Base-by-base conservation (phyloP, 805 yeast genomes). In the Schizosaccharomyces cryophilus region DNA sequence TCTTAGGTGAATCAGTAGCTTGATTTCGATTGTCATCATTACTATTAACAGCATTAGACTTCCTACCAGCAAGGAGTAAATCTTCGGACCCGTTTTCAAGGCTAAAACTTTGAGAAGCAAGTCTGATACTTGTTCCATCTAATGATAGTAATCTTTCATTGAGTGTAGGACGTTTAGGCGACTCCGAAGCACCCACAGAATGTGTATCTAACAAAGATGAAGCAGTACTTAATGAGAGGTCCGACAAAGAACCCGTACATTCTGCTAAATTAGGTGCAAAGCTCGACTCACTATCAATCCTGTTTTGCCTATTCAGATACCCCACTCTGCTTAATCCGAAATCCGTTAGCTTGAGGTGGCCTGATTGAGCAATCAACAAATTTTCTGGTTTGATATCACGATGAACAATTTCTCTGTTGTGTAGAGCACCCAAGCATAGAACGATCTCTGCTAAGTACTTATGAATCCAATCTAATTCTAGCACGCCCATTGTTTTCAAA, bases 321-420 rank as follows among this genome's bases (percentile, higher is more conserved):
- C 99, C 99, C 0, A 96, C 93, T 13, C 98, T 96, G 61, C 47
- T 38, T 35, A 93, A 76, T 0, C 98, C 99, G 74, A 93, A 93
- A 72, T 93, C 98, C 0, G 96, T 89, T 63, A 94, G 73, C 71
- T 93, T 93, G 63, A 93, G 70, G 72, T 93, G 98, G 0, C 99
- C 99, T 42, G 75, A 74, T 61, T 80, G 75, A 69, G 88, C 97
- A 64, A 93, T 88, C 64, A 93, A 74, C 42, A 93, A 71, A 66
- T 93, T 93, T 68, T 93, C 98, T 0, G 98, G 98, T 69, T 93
- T 93, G 68, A 93, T 74, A 71, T 93, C 99, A 67, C 66, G 82
- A 71, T 93, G 98, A 62, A 93, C 85, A 60, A 93, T 87, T 0
- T 95, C 95, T 66, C 85, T 79, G 61, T 78, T 74, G 72, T 93